A percentile compares a stretch with the other conserved stretches of the same genome.
Evolutionary conservation across 768 basidiomycete genomes (phyloP).

Genomic region (Lentinula guzmanii): DNA sequence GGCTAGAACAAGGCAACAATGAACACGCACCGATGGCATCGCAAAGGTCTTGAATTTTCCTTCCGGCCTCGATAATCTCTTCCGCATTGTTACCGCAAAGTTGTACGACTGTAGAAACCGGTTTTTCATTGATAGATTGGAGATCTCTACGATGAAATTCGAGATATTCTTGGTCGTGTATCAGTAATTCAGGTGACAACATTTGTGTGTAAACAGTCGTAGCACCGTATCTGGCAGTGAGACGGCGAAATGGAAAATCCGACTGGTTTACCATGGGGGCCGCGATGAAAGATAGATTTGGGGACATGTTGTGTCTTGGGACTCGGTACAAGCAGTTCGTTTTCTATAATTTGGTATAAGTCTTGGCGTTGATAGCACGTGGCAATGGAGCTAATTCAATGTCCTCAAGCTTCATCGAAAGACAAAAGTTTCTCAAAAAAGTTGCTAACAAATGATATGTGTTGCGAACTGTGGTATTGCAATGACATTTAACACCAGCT

Average conservation of each 20-base stretch:
- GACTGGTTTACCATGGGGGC: conserved; percentile 82
- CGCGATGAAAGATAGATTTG: conserved; percentile 36
- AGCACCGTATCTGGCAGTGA: conserved; percentile 57
- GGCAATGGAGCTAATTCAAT: no score
- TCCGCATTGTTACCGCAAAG: conserved; percentile 70
- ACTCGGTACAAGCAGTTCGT: neutral
- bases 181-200: conserved; percentile 56
- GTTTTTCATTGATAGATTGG: conserved; percentile 17
- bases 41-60: conserved; percentile 52
- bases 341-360: no score
- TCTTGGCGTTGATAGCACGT: no score
- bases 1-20: neutral
- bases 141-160: conserved; percentile 60
- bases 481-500: no score
- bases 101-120: conserved; percentile 54
- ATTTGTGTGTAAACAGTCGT: conserved; percentile 75
- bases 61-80: conserved; percentile 51
- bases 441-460: no score
- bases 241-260: conserved; percentile 65
- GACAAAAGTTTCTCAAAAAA: no score
- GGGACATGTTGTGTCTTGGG: neutral
- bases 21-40: conserved; percentile 58
- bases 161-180: conserved; percentile 60
- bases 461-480: no score
- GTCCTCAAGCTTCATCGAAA: no score